Evolutionary conservation across 192 early-diverging fungal species (phyloP), one percentile per base, ranked within the genome.

Genomic region (Podila minutissima): DNA sequence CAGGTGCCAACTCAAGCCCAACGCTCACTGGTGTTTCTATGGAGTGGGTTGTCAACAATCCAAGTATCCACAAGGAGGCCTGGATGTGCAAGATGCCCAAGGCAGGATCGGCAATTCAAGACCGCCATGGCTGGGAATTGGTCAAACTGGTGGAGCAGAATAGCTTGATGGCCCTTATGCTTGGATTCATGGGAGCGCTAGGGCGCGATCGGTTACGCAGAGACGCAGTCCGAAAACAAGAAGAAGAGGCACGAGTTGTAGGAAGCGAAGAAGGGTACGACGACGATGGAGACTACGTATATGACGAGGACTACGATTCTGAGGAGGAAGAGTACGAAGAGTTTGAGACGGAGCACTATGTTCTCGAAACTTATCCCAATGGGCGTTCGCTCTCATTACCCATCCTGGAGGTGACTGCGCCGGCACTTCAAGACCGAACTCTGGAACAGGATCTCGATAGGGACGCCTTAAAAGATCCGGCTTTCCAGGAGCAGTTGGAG

Each of bases 61-160:
- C 41, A 46, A 46, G 15, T 17, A 4, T 46, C 15, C 13, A 46
- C 41, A 70, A 71, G 49, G 77, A 81, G 17, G 38, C 64, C 2
- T 81, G 77, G 77, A 58, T 81, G 71, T 81, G 77, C 46, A 72
- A 66, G 63, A 81, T 81, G 77, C 77, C 77, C 12, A 68, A 60
- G 17, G 53, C 77, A 24, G 77, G 77, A 17, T 61, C 66, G 6
- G 58, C 58, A 4, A 58, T 81, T 46, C 77, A 71, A 2, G 77
- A 81, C 37, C 51, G 77, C 60, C 53, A 83, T 29, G 87, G 87
- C 0, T 83, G 85, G 77, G 87, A 89, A 59, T 73, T 89, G 7
- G 77, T 89, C 1, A 76, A 82, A 22, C 35, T 89, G 22, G 85
- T 84, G 4, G 86, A 87, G 28, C 85, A 89, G 51, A 89, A 89